Evolutionary conservation across 495 filamentous ascomycete genomes (phyloP).

Genomic region (Penicillium ochrochloron): DNA sequence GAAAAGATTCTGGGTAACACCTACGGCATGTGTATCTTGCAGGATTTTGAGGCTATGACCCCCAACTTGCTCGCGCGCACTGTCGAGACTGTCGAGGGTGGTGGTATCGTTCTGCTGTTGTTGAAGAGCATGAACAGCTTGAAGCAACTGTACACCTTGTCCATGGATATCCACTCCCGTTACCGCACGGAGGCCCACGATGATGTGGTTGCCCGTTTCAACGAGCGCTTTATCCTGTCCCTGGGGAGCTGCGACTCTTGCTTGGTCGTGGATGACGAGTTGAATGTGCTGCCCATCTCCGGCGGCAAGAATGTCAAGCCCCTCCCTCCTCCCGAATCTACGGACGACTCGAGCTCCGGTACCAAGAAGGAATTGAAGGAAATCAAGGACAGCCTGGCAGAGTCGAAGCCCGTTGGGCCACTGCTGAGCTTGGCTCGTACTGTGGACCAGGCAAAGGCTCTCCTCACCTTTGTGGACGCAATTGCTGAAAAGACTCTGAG

Average conservation of each 20-base stretch:
- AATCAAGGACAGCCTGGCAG: constrained; percentile 85
- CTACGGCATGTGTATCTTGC: constrained; percentile 97
- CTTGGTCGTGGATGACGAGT: constrained; percentile 94
- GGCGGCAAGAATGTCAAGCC: constrained; percentile 91
- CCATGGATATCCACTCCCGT: constrained; percentile 97
- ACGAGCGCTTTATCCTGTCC: constrained; percentile 95
- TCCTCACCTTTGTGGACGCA: constrained; percentile 93
- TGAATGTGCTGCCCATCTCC: constrained; percentile 97
- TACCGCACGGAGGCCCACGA: constrained; percentile 97
- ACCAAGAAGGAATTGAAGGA: constrained; percentile 78
- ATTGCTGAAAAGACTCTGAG: constrained; percentile 95
- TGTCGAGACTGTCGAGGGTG: constrained; percentile 97
- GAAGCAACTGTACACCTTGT: constrained; percentile 95
- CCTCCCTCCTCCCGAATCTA: constrained; percentile 69
- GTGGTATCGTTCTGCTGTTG: constrained; percentile 86
- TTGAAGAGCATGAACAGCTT: constrained; percentile 96
- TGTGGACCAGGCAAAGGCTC: constrained; percentile 91
- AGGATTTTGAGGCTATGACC: constrained; percentile 98
- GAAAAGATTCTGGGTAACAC: constrained; percentile 99
- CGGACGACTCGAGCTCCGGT: constrained; percentile 66
- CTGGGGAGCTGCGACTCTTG: constrained; percentile 93
- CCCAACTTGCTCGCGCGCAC: constrained; percentile 94
- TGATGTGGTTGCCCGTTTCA: constrained; percentile 95
- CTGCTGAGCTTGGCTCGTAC: constrained; percentile 85
- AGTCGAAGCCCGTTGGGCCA: constrained; percentile 83